Evolutionary conservation across 306 rosid species (phyloP).

Genomic region (Boehmeria nivea): DNA sequence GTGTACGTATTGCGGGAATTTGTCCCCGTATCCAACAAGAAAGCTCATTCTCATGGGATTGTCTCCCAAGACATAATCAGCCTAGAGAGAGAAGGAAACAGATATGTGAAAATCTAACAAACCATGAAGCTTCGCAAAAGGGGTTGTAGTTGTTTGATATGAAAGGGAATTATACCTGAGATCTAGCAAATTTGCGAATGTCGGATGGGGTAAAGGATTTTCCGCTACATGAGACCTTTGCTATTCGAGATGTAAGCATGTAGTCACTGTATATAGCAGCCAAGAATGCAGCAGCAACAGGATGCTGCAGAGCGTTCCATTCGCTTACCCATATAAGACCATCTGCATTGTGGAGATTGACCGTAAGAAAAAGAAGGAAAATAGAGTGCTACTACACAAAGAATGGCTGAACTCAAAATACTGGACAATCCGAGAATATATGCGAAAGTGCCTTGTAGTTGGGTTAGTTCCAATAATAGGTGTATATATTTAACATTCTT

Average conservation of each 20-base stretch:
- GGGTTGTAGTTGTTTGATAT: constrained; percentile 1
- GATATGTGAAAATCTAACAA: background rate
- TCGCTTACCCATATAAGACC: constrained; percentile 84
- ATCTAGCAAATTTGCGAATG: constrained; percentile 65
- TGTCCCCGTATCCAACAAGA: constrained; percentile 83
- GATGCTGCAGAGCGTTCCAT: constrained; percentile 93
- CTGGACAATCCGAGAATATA: background rate
- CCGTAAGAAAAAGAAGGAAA: constrained; percentile 3
- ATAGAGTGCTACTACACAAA: background rate
- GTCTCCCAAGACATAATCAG: constrained; percentile 81
- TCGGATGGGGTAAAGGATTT: constrained; percentile 55
- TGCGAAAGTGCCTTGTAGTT: background rate
- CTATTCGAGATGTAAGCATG: constrained; percentile 72
- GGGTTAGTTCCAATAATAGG: background rate
- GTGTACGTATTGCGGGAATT: constrained; percentile 79
- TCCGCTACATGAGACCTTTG: constrained; percentile 52
- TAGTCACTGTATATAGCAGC: constrained; percentile 86
- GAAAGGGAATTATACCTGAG: constrained; percentile 50
- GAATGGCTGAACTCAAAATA: too few species aligned
- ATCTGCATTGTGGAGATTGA: constrained; percentile 33
- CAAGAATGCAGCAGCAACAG: constrained; percentile 91
- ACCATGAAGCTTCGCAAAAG: constrained; percentile 5
- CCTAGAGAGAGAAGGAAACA: constrained; percentile 39
- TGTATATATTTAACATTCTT: too few species aligned
- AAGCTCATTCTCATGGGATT: constrained; percentile 81